Evolutionary conservation across 768 basidiomycete genomes (phyloP), one percentile per base, ranked within the genome.

Genomic region (Amanita molliuscula): DNA sequence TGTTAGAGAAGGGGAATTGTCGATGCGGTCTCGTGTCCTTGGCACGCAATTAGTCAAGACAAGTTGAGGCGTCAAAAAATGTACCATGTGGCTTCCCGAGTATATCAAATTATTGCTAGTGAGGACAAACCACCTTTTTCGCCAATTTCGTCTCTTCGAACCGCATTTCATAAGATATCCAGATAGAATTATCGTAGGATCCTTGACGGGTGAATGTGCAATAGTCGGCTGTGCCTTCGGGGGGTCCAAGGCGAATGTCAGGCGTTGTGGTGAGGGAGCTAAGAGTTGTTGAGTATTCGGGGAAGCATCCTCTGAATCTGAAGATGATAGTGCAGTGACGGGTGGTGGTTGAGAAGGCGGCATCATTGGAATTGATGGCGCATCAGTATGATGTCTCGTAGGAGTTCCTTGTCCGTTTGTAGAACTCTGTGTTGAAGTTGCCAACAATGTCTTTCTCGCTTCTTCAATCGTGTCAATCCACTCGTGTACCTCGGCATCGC

Each of bases 91-190:
- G 62, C 86, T 93, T 44, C 82, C 81, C 8, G 82, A 84, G 69
- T 99, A 99, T 31, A 90, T 69, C 47, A 99, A 68, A 61, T 82
- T 87, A 59, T 92, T 89, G 34, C 82, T 82, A 34, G 84, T 91
- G n/a, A 99, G 71, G 33, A 89, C 82, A 59, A 99, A 98, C 95
- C 94, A 98, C 25, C 96, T 71, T 67, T 99, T 98, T 50, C 92
- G 77, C 96, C 96, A 99, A 56, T 81, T 89, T 58, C 88, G 84
- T 60, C 95, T 79, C 57, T 94, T 91, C 38, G 84, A 84, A 23
- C 91, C 93, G 64, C 91, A 93, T 61, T 98, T 98, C 88, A 94
- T 92, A 54, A 99, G 72, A 65, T 98, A 99, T 1, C 93, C 92
- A 16, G 82, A 81, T 3, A 95, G 62, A 34, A 99, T 83, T 34